Evolutionary conservation across 2,329 filamentous ascomycete species (phyloP).

Genomic region (Knoxdaviesia proteae): DNA sequence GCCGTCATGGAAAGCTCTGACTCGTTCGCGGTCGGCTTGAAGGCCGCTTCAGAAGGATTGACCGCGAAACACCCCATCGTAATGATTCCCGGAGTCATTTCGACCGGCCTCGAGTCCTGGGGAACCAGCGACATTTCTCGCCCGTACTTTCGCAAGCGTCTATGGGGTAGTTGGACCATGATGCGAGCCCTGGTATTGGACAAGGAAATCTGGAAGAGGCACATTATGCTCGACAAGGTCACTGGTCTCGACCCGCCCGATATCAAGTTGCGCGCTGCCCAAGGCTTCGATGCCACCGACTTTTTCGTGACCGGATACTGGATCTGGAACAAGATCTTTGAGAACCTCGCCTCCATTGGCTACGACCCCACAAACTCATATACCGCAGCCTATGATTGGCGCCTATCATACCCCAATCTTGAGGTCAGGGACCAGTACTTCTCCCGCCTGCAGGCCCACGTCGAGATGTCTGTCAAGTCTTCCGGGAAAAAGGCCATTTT

Average conservation of each 20-base stretch:
- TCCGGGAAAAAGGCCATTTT: conserved; percentile 64
- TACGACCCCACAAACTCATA: conserved; percentile 71
- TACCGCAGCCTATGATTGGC: conserved; percentile 71
- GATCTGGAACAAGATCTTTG: conserved; percentile 98
- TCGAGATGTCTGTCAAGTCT: conserved; percentile 62
- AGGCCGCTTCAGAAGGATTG: conserved; percentile 64
- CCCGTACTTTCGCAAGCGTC: conserved; percentile 77
- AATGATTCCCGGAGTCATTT: conserved; percentile 96
- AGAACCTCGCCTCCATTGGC: conserved; percentile 86
- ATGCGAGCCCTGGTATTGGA: conserved; percentile 87
- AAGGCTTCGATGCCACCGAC: conserved; percentile 93
- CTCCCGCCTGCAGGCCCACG: conserved; percentile 69
- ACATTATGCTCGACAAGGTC: conserved; percentile 87
- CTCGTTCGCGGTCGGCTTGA: conserved; percentile 75
- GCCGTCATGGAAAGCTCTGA: conserved; percentile 73
- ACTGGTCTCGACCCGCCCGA: conserved; percentile 81
- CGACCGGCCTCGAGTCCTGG: conserved; percentile 92
- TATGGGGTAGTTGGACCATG: conserved; percentile 99
- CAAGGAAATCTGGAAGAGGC: conserved; percentile 83
- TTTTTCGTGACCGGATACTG: conserved; percentile 87
- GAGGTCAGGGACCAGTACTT: conserved; percentile 89
- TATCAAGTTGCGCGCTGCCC: conserved; percentile 77
- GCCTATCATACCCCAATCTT: conserved; percentile 72
- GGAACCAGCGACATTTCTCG: conserved; percentile 69
- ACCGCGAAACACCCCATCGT: conserved; percentile 71